Evolutionary conservation across 345 rosid genomes (phyloP).

Genomic region (Crucihimalaya himalaica): DNA sequence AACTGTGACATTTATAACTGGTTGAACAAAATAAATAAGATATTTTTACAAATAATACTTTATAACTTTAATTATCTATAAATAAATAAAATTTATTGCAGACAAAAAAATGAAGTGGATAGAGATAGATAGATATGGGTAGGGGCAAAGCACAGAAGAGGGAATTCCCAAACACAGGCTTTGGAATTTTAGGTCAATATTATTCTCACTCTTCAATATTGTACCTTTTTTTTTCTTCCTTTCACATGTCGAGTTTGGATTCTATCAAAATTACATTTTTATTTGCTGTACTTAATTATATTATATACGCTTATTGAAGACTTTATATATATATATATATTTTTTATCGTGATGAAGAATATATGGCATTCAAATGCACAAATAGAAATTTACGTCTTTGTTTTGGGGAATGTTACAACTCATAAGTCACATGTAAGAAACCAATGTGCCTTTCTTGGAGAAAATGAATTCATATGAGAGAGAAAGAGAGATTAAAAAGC

Average conservation of each 20-base stretch:
- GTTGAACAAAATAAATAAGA: conserved; percentile 11
- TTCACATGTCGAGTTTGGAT: conserved; percentile 34
- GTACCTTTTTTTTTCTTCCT: conserved; percentile 22
- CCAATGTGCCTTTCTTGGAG: conserved; percentile 40
- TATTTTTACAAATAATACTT: not conserved
- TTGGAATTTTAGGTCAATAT: conserved; percentile 27
- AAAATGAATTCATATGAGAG: conserved; percentile 17
- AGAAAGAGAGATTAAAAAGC: conserved; percentile 15
- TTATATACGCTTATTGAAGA: not conserved
- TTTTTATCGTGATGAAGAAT: not conserved
- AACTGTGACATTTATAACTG: conserved; percentile 51
- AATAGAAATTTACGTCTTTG: not conserved
- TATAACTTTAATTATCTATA: not conserved
- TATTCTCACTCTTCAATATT: conserved; percentile 28
- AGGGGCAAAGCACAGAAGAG: conserved; percentile 21
- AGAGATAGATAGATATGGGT: conserved; percentile 2
- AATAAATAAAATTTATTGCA: not conserved
- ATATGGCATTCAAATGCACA: not conserved
- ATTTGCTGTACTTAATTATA: not conserved
- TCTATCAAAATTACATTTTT: not conserved
- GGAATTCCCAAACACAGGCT: conserved; percentile 35
- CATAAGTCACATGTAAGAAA: conserved; percentile 32
- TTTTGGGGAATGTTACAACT: conserved; percentile 31
- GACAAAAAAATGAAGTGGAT: conserved; percentile 7
- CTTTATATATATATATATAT: not conserved